Conservation (phyloP, 345 rosid species). For the Gossypium raimondii region DNA sequence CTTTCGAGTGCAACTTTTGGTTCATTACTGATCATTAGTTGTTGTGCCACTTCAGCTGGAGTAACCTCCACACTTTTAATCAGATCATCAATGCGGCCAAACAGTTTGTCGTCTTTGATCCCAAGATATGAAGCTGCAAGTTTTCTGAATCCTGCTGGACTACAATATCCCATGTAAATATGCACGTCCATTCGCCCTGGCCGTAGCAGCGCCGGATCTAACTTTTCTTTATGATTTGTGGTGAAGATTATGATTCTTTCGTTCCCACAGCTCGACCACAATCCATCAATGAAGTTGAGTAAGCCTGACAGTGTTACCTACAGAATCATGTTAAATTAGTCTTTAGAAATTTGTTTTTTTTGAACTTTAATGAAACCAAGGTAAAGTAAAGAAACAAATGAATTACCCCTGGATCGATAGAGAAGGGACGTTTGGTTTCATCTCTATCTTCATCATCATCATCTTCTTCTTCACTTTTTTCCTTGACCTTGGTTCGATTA, state of each 20-base stretch:
- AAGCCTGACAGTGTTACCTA: conserved; percentile 20
- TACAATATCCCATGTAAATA: conserved; percentile 22
- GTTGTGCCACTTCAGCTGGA: conserved; percentile 30
- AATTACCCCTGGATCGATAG: conserved; percentile 17
- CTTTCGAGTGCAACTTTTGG: conserved; percentile 15
- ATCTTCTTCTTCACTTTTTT: neutral
- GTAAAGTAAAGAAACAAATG: neutral
- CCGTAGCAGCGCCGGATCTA: conserved; percentile 18
- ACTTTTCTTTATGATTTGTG: conserved; percentile 11
- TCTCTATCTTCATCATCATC: neutral
- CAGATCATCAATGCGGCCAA: neutral
- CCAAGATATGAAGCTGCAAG: conserved; percentile 10
- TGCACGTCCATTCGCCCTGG: conserved; percentile 26
- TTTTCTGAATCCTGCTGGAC: conserved; percentile 5
- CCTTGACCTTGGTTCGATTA: neutral
- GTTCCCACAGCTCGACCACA: conserved; percentile 23
- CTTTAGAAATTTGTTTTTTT: neutral
- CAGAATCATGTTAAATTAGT: neutral
- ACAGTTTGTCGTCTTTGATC: conserved; percentile 10
- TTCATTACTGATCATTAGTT: conserved; percentile 33
- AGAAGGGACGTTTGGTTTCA: neutral
- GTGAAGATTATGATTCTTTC: conserved; percentile 27
- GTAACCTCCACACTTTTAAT: neutral
- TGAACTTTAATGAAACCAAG: neutral
- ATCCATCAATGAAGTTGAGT: conserved; percentile 24